A percentile compares a stretch with the other conserved stretches of the same genome.
Evolutionary conservation across 2,329 filamentous ascomycete species (phyloP).

Genomic region (Cladosporium sp.): DNA sequence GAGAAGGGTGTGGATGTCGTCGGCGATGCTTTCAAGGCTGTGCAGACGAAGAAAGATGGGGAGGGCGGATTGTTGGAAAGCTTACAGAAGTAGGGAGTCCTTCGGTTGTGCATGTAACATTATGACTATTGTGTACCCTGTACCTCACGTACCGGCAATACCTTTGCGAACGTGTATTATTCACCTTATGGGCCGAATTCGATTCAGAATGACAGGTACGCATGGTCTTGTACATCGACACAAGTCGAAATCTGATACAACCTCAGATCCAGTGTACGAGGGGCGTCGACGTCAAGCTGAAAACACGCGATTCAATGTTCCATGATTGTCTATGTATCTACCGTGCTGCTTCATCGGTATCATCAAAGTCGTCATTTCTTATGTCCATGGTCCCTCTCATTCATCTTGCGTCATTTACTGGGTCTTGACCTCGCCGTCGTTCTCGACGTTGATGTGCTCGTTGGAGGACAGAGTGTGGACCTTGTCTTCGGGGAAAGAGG

Average conservation of each 20-base stretch:
- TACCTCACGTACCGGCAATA: no score
- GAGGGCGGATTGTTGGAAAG: constrained; percentile 45
- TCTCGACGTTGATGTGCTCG: constrained; percentile 75
- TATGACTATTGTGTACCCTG: not conserved
- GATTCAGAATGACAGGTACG: not conserved
- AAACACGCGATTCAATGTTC: not conserved
- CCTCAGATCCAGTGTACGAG: no score
- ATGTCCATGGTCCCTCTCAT: not conserved
- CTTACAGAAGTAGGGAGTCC: constrained; percentile 35
- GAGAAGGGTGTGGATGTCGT: constrained; percentile 73
- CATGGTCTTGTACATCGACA: no score
- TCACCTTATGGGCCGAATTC: no score
- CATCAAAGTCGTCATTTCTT: not conserved
- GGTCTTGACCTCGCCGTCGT: constrained; percentile 65
- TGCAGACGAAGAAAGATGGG: constrained; percentile 68
- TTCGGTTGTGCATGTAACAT: not conserved
- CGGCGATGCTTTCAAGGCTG: constrained; percentile 49
- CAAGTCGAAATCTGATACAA: no score
- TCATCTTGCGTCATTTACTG: constrained; percentile 48
- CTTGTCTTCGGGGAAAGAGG: constrained; percentile 64
- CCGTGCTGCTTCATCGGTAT: constrained; percentile 4
- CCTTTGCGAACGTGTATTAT: no score
- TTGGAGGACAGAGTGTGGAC: constrained; percentile 63
- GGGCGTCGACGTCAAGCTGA: no score
- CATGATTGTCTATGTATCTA: constrained; percentile 6